phyloP scores from a whole-genome alignment of 108 stramenopile species.

The Stephanodiscus triporus region DNA sequence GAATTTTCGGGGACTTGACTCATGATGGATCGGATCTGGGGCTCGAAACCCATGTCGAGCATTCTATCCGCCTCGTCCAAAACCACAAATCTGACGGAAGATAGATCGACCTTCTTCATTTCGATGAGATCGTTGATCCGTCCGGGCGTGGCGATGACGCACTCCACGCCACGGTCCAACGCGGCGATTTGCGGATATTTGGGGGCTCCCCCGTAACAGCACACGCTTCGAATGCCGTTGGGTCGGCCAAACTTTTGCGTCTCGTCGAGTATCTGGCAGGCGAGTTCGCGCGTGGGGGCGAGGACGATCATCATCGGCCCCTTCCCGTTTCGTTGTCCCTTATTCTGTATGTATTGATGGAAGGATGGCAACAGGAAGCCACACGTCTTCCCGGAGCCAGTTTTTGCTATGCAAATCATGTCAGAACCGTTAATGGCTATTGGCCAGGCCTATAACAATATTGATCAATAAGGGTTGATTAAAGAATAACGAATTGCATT shows the following conservation, averaged over 20 bases:
- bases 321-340: slow-evolving; percentile 34
- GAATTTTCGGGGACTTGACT: slow-evolving; percentile 69
- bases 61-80: slow-evolving; percentile 63
- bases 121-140: slow-evolving; percentile 97
- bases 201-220: slow-evolving; percentile 96
- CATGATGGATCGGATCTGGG: slow-evolving; percentile 97
- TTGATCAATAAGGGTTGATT: slow-evolving; percentile 1
- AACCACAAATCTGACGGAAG: slow-evolving; percentile 87
- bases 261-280: slow-evolving; percentile 97
- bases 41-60: slow-evolving; percentile 99
- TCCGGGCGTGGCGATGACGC: slow-evolving; percentile 97
- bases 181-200: slow-evolving; percentile 93
- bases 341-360: slow-evolving; percentile 67
- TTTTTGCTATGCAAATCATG: slow-evolving; percentile 98
- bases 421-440: slow-evolving; percentile 89
- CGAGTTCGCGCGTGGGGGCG: slow-evolving; percentile 98
- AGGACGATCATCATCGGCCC: slow-evolving; percentile 84
- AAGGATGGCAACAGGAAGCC: slow-evolving; percentile 97
- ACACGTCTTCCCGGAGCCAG: slow-evolving; percentile 95
- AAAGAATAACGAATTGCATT: neutral
- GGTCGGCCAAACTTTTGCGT: slow-evolving; percentile 93
- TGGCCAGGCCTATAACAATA: slow-evolving; percentile 74
- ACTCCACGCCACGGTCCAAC: slow-evolving; percentile 85
- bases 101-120: slow-evolving; percentile 89
- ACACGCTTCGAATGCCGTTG: slow-evolving; percentile 91